Evolutionary conservation across 139 green algal genomes (phyloP).

Genomic region (Micromonas pusilla): DNA sequence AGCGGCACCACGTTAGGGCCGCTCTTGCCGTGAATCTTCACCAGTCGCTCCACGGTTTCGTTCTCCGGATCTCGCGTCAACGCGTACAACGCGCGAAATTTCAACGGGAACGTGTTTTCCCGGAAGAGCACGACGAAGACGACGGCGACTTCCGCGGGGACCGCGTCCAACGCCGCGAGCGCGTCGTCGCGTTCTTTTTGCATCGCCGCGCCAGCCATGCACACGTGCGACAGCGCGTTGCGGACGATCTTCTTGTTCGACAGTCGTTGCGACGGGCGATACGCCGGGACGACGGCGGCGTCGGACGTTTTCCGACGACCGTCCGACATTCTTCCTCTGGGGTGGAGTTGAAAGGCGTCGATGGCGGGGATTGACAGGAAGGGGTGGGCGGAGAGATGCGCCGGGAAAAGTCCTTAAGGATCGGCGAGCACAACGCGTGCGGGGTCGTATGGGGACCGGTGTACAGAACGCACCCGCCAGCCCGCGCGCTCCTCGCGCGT

Average conservation of each 20-base stretch:
- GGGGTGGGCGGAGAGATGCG: no score
- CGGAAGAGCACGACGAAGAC: background rate
- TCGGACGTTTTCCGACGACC: no score
- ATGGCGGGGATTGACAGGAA: no score
- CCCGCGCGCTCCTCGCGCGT: no score
- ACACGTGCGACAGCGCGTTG: background rate
- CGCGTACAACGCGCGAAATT: background rate
- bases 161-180: background rate
- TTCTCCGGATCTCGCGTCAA: background rate
- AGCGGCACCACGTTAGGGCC: background rate
- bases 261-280: no score
- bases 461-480: no score
- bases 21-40: constrained; percentile 8
- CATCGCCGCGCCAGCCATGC: background rate
- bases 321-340: no score
- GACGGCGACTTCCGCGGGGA: background rate
- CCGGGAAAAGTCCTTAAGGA: no score
- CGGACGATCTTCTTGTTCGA: constrained; percentile 9
- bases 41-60: background rate
- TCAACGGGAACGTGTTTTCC: background rate
- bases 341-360: no score
- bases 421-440: no score
- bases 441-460: no score
- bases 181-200: background rate
- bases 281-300: no score